phyloP scores from a whole-genome alignment of 345 rosid genomes.

The Eucalyptus polybractea region DNA sequence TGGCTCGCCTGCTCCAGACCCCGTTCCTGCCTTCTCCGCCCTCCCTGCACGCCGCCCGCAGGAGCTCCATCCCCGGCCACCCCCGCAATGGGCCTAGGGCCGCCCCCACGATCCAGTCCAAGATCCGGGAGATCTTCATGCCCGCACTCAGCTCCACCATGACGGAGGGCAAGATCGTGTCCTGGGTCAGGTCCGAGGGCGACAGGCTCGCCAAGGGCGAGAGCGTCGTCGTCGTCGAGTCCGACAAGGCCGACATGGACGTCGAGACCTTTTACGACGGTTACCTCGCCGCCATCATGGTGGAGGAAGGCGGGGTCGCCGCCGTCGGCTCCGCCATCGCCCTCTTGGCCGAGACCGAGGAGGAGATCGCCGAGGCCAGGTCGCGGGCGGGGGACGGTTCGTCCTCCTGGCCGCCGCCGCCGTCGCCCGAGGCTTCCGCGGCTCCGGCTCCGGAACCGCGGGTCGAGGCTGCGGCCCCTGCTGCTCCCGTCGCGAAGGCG shows the following conservation, averaged over 20 bases:
- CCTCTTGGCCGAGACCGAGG: slow-evolving; percentile 66
- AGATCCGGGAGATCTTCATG: slow-evolving; percentile 97
- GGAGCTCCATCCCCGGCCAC: neutral
- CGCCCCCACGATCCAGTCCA: slow-evolving; percentile 20
- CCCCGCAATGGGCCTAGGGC: neutral
- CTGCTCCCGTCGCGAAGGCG: neutral
- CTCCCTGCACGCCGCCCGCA: neutral
- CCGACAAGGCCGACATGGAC: slow-evolving; percentile 98
- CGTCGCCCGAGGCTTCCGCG: neutral
- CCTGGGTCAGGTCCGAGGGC: slow-evolving; percentile 91
- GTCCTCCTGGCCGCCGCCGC: slow-evolving; percentile 5
- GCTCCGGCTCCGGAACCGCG: neutral
- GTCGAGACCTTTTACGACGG: slow-evolving; percentile 97
- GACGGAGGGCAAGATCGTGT: slow-evolving; percentile 94
- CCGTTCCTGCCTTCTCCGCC: slow-evolving; percentile 36
- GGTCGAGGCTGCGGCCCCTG: neutral
- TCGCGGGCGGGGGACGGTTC: slow-evolving; percentile 37
- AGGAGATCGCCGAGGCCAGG: slow-evolving; percentile 65
- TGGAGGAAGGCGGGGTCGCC: slow-evolving; percentile 89
- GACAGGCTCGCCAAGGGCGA: slow-evolving; percentile 84
- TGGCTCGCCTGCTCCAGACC: slow-evolving; percentile 64
- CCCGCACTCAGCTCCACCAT: slow-evolving; percentile 98
- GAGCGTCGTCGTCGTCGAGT: slow-evolving; percentile 92
- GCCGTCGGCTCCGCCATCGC: slow-evolving; percentile 94
- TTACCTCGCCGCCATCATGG: slow-evolving; percentile 82